phyloP scores from a whole-genome alignment of 305 asterid genomes.

The Fraxinus albicans region DNA sequence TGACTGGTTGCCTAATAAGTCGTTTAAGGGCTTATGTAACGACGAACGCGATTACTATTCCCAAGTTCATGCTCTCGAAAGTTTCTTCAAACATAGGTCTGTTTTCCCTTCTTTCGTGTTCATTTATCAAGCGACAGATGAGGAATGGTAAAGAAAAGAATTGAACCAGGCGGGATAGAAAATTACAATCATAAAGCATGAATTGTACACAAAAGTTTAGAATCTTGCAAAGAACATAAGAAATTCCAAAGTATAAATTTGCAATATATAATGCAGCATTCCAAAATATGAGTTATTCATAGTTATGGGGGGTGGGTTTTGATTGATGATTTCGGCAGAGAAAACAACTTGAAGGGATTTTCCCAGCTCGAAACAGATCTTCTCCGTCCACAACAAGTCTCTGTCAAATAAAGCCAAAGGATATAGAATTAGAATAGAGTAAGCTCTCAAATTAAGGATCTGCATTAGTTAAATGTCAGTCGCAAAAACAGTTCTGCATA shows the following conservation, averaged over 20 bases:
- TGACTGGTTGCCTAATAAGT: not conserved
- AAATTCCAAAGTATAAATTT: not conserved
- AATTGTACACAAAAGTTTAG: not conserved
- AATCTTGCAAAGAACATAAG: not conserved
- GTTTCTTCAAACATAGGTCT: not conserved
- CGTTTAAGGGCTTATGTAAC: not conserved
- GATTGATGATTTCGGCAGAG: not conserved
- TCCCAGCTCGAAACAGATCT: not conserved
- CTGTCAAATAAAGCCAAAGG: not conserved
- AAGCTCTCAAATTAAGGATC: not conserved
- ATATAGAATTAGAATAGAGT: not conserved
- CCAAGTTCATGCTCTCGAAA: not conserved
- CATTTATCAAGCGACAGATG: not conserved
- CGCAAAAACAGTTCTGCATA: not conserved
- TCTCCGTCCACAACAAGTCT: not conserved
- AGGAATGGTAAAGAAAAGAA: not conserved
- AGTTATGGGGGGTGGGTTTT: not conserved
- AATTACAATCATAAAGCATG: not conserved
- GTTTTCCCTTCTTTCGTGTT: not conserved
- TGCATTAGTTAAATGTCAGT: not conserved
- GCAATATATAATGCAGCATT: conserved; percentile 1
- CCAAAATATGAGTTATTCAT: not conserved
- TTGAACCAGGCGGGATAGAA: not conserved
- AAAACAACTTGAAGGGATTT: not conserved
- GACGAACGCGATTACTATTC: not conserved